Evolutionary conservation across 2,329 filamentous ascomycete genomes (phyloP).

Genomic region (Alternaria atra): DNA sequence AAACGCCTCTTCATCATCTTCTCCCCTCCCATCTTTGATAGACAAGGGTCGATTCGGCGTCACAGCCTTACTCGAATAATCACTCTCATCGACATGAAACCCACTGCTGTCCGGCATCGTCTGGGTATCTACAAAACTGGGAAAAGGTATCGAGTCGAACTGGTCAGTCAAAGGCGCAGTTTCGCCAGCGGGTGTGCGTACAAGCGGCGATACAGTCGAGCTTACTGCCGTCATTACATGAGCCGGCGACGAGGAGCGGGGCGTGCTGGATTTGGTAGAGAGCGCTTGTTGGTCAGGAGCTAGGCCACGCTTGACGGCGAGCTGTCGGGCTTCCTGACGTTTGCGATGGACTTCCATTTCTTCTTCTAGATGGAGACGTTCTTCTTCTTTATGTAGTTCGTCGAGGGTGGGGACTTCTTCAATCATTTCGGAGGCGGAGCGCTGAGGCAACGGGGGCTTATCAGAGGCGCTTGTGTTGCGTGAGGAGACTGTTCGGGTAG

Average conservation of each 20-base stretch:
- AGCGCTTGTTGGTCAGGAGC: constrained; percentile 30
- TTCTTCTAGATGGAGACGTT: constrained; percentile 62
- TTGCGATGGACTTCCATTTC: constrained; percentile 64
- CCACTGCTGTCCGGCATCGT: constrained; percentile 43
- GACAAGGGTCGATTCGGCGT: constrained; percentile 39
- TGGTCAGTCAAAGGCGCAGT: neutral
- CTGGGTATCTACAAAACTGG: constrained; percentile 38
- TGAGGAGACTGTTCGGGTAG: constrained; percentile 57
- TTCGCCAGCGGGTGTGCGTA: constrained; percentile 30
- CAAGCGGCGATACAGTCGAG: constrained; percentile 24
- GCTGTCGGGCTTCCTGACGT: constrained; percentile 62
- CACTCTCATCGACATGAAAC: constrained; percentile 42
- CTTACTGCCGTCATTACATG: constrained; percentile 20
- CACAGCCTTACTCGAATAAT: constrained; percentile 37
- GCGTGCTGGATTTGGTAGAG: constrained; percentile 17
- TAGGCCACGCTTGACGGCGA: constrained; percentile 65
- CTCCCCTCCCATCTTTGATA: constrained; percentile 24
- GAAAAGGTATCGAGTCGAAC: constrained; percentile 26
- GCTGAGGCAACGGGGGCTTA: constrained; percentile 29
- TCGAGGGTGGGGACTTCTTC: constrained; percentile 59
- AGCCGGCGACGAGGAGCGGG: constrained; percentile 23
- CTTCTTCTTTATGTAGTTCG: constrained; percentile 67
- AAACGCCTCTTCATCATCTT: constrained; percentile 31
- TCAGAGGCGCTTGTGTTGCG: constrained; percentile 52
- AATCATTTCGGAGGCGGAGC: constrained; percentile 35